A percentile compares a stretch with the other conserved stretches of the same genome.
Conservation (phyloP, 805 yeast species). For the Metschnikowia amazonensis region DNA sequence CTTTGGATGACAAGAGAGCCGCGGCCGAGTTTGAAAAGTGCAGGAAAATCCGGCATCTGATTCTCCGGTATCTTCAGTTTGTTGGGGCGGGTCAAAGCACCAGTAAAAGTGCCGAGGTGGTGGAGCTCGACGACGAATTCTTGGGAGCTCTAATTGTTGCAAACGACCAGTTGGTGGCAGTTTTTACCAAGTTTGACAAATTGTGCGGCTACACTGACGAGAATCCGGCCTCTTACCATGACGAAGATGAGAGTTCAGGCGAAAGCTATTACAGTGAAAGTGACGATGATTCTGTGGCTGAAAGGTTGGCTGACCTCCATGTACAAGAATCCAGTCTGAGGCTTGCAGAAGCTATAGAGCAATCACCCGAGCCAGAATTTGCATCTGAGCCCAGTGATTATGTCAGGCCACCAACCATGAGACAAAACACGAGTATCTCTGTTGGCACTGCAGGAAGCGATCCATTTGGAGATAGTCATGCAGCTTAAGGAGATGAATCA, state of each 20-base stretch:
- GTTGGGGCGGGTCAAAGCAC: slow-evolving; percentile 52
- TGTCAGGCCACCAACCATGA: slow-evolving; percentile 3
- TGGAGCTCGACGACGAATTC: slow-evolving; percentile 63
- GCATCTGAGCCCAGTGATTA: slow-evolving; percentile 12
- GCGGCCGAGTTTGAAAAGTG: slow-evolving; percentile 71
- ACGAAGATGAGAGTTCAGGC: slow-evolving; percentile 19
- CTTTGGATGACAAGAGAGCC: slow-evolving; percentile 61
- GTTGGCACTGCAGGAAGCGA: slow-evolving; percentile 24
- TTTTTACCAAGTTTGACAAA: slow-evolving; percentile 66
- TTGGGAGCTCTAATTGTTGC: slow-evolving; percentile 85
- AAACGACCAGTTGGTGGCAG: slow-evolving; percentile 81
- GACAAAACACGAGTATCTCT: slow-evolving; percentile 26
- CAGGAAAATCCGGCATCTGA: slow-evolving; percentile 68
- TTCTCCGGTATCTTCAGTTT: slow-evolving; percentile 76
- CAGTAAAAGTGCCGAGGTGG: slow-evolving; percentile 25
- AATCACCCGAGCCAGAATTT: slow-evolving; percentile 18
- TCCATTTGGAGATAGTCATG: slow-evolving; percentile 32
- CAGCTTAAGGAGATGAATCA: too few relatives aligned
- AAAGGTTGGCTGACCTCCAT: slow-evolving; percentile 7
- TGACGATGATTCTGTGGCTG: slow-evolving; percentile 22
- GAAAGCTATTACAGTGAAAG: slow-evolving; percentile 38
- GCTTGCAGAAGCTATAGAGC: slow-evolving; percentile 8
- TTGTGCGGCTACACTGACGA: slow-evolving; percentile 37
- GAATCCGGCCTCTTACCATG: slow-evolving; percentile 5
- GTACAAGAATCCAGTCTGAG: slow-evolving; percentile 16